Percentiles rank a stretch among this genome's conserved stretches.
Evolutionary conservation across 176 grass and related monocot species (phyloP).

Genomic region (Ensete ventricosum): DNA sequence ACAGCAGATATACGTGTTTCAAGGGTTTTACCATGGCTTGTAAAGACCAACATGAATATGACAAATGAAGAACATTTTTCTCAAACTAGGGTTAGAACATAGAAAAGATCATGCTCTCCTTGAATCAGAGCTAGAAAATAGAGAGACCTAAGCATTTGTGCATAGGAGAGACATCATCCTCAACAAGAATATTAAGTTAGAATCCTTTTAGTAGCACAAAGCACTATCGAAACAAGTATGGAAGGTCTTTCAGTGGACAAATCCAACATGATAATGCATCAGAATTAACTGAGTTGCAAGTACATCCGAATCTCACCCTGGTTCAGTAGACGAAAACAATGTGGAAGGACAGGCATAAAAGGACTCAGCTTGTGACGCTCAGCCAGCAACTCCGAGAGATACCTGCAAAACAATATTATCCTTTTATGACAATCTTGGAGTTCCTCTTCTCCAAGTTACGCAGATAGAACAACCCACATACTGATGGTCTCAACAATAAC

Average conservation of each 20-base stretch:
- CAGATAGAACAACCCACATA: neutral
- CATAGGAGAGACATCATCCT: neutral
- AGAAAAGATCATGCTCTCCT: neutral
- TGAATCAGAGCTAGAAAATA: neutral
- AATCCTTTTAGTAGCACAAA: neutral
- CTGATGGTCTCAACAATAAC: neutral
- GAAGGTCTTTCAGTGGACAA: neutral
- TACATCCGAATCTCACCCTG: constrained; percentile 49
- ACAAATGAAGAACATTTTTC: neutral
- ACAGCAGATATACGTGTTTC: too few relatives aligned
- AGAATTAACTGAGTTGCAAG: neutral
- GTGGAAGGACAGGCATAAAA: constrained; percentile 71
- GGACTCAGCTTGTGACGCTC: constrained; percentile 82
- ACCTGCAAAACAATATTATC: constrained; percentile 39
- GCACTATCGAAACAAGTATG: neutral
- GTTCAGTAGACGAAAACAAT: constrained; percentile 68
- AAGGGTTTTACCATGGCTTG: too few relatives aligned
- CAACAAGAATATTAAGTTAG: neutral
- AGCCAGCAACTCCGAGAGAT: constrained; percentile 75
- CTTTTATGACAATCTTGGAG: neutral
- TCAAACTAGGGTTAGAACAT: neutral
- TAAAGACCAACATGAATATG: too few relatives aligned
- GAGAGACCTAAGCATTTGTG: neutral
- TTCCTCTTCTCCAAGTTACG: neutral
- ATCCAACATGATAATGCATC: neutral